These are phyloP conservation scores for Coleophoma crateriformis DNA, from an alignment of 2,329 filamentous ascomycete genomes.

Conservation along the genomic window DNA sequence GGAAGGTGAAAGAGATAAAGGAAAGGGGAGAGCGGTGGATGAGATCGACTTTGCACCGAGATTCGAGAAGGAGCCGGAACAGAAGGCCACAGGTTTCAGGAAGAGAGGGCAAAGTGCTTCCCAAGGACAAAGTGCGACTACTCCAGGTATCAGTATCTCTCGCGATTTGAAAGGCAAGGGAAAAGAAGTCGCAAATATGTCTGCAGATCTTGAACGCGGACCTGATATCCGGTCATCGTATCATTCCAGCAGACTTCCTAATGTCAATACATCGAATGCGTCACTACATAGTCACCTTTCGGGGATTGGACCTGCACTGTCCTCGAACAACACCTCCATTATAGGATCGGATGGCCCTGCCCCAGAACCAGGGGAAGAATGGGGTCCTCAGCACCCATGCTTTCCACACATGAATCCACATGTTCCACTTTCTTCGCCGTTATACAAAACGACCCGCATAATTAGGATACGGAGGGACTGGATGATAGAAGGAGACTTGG, in stretches of 20 bases:
- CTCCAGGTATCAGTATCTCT: slow-evolving; percentile 18
- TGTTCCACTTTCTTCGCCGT: slow-evolving; percentile 69
- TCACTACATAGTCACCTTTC: slow-evolving; percentile 11
- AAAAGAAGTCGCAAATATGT: slow-evolving; percentile 16
- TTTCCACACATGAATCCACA: slow-evolving; percentile 92
- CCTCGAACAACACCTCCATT: slow-evolving; percentile 27
- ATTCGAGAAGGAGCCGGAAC: slow-evolving; percentile 2
- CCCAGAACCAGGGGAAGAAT: slow-evolving; percentile 61
- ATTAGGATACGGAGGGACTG: slow-evolving; percentile 91
- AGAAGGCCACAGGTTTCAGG: slow-evolving; percentile 8
- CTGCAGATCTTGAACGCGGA: slow-evolving; percentile 24
- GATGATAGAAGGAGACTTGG: slow-evolving; percentile 82
- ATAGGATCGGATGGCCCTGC: slow-evolving; percentile 34
- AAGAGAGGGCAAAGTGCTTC: slow-evolving; percentile 13
- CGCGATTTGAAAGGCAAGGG: slow-evolving; percentile 15
- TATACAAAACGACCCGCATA: slow-evolving; percentile 75
- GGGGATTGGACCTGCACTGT: slow-evolving; percentile 24
- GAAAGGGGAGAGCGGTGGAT: slow-evolving; percentile 6
- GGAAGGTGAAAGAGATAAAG: slow-evolving; percentile 7
- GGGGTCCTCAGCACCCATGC: slow-evolving; percentile 92
- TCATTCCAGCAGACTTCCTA: slow-evolving; percentile 14
- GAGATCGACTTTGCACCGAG: slow-evolving; percentile 1
- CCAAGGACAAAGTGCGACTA: slow-evolving; percentile 4
- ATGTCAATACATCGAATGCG: slow-evolving; percentile 16
- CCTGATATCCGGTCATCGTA: slow-evolving; percentile 16